phyloP scores from a whole-genome alignment of 2,329 filamentous ascomycete genomes.

The Aspergillus floridensis region DNA sequence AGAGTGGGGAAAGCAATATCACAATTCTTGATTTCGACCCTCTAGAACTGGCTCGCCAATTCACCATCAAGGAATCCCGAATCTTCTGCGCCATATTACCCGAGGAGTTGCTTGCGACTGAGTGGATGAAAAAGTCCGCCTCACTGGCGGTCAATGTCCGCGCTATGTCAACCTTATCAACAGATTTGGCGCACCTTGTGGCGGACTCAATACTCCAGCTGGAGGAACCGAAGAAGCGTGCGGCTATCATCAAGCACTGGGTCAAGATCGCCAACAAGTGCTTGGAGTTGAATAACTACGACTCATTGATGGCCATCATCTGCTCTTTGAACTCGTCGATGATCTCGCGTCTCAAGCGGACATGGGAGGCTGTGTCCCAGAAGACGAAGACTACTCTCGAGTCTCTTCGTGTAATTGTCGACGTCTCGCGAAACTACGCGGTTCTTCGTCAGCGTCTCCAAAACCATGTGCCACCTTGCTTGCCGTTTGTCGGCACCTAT shows the following conservation, averaged over 20 bases:
- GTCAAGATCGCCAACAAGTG: constrained; percentile 89
- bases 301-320: constrained; percentile 94
- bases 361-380: constrained; percentile 83
- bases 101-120: constrained; percentile 84
- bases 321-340: constrained; percentile 91
- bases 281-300: constrained; percentile 89
- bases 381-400: constrained; percentile 81
- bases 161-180: constrained; percentile 89
- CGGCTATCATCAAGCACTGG: constrained; percentile 92
- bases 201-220: constrained; percentile 86
- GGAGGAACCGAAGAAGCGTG: constrained; percentile 89
- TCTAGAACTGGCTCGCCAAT: constrained; percentile 82
- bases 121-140: constrained; percentile 88
- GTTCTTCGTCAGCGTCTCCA: constrained; percentile 78
- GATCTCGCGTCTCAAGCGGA: constrained; percentile 81
- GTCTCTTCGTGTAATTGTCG: constrained; percentile 76
- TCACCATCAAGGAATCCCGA: constrained; percentile 86
- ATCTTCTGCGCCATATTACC: constrained; percentile 91
- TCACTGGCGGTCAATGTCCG: constrained; percentile 83
- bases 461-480: constrained; percentile 82
- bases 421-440: constrained; percentile 87
- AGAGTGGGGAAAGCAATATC: constrained; percentile 65
- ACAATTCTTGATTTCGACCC: constrained; percentile 88
- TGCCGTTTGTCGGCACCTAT: constrained; percentile 95
- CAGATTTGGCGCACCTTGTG: constrained; percentile 87